These are phyloP conservation scores for Adenanthera pavonina DNA, from an alignment of 306 rosid genomes.

Conservation along the genomic window DNA sequence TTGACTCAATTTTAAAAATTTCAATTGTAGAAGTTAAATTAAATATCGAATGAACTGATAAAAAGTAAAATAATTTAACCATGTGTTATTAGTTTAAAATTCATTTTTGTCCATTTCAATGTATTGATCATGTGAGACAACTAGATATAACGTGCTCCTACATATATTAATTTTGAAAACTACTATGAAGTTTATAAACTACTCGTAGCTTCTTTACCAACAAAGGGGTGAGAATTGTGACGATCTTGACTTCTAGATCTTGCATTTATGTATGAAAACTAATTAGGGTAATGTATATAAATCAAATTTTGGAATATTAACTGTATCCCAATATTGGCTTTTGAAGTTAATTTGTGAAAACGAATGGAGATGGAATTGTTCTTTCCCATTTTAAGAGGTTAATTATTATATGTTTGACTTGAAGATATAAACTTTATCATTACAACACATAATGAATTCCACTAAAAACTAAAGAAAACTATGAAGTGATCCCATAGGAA, in stretches of 20 bases:
- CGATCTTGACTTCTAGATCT: slow-evolving; percentile 13
- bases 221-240: background rate
- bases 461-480: slow-evolving; percentile 23
- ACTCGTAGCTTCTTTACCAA: background rate
- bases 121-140: background rate
- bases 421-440: background rate
- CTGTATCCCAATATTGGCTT: slow-evolving; percentile 14
- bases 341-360: slow-evolving; percentile 11
- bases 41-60: background rate
- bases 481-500: slow-evolving; percentile 34
- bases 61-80: background rate
- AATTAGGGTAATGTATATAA: background rate
- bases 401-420: slow-evolving; percentile 31
- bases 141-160: background rate
- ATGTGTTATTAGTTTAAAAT: background rate
- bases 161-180: slow-evolving; percentile 1
- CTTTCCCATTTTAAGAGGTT: slow-evolving; percentile 30
- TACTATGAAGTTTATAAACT: background rate
- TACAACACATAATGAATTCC: slow-evolving; percentile 38
- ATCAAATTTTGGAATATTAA: background rate
- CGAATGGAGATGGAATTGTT: slow-evolving; percentile 2
- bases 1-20: background rate
- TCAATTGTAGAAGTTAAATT: background rate
- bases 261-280: background rate
- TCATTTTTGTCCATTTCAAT: slow-evolving; percentile 28